Base-by-base conservation (phyloP, 306 rosid genomes). In the Cicer bijugum region DNA sequence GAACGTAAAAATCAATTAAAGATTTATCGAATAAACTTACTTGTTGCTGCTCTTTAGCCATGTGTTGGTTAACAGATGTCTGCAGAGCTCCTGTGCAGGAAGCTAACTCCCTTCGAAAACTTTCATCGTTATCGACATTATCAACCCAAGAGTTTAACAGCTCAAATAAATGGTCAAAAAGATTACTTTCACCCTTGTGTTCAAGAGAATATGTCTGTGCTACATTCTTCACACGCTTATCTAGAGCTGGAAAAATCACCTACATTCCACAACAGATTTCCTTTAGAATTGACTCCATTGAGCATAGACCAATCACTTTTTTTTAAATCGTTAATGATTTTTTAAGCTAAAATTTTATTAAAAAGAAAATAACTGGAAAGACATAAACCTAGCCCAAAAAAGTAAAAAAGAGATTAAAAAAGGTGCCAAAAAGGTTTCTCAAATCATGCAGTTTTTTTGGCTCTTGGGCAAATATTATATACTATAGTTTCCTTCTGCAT, bases 21-120 rank as follows among this genome's bases (percentile, higher is more conserved):
- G 10, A 56, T 14, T 3, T 52, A 47, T 67, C 12, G 63, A 71
- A 77, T 37, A 67, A 75, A 79, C 55, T 6, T 63, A 94, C 99
- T 92, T 94, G 99, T 85, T 88, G 92, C 88, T 94, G 97, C 83
- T 94, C 99, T 87, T 94, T 94, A 48, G 97, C 97, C 97, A 94
- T 85, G 93, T 94, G 99, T 79, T 94, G 99, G 88, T 91, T 90
- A 73, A 94, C 79, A 16, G 99, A 94, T 1, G 97, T 94, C 55
- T 88, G 91, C 72, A 94, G 75, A 47, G 97, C 99, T 73, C 96
- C 96, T 0, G 97, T 90, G 85, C 96, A 89, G 58, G 99, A 94
- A 9, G 99, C 97, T 77, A 94, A 83, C 89, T 94, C 97, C 88
- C 90, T 90, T 28, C 89, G 83, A 52, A 91, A 91, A 82, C 77